These are phyloP conservation scores for Medicago arabica DNA, from an alignment of 306 rosid species.

Conservation along the genomic window DNA sequence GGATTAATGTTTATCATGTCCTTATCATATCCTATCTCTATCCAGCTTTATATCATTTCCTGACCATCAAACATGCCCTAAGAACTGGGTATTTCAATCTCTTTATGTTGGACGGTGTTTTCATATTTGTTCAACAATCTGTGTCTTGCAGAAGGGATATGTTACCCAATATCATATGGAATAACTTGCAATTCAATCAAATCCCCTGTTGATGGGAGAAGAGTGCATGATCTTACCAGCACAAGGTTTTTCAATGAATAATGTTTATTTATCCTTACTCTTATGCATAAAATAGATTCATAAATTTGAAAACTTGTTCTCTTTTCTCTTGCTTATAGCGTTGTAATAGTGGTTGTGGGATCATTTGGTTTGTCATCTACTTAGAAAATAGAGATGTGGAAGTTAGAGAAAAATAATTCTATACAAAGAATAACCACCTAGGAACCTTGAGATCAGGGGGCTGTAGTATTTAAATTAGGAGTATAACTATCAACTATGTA, in stretches of 20 bases:
- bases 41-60: too few relatives aligned
- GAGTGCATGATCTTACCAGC: constrained; percentile 53
- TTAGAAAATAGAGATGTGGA: background rate
- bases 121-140: constrained; percentile 41
- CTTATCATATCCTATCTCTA: too few relatives aligned
- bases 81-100: constrained; percentile 22
- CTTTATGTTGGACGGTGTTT: constrained; percentile 35
- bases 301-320: constrained; percentile 16
- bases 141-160: constrained; percentile 68
- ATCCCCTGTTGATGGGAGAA: constrained; percentile 61
- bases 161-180: constrained; percentile 60
- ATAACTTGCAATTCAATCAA: constrained; percentile 56
- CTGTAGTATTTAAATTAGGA: constrained; percentile 13
- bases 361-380: constrained; percentile 33
- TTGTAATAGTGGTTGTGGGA: background rate
- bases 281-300: constrained; percentile 12
- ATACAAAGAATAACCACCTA: too few relatives aligned
- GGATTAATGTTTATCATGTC: too few relatives aligned
- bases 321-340: constrained; percentile 26
- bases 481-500: background rate
- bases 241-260: constrained; percentile 53
- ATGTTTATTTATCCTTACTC: constrained; percentile 33
- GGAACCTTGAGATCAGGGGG: background rate
- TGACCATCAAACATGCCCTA: too few relatives aligned
- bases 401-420: constrained; percentile 14